These are phyloP conservation scores for Scleroderma bovista DNA, from an alignment of 768 basidiomycete genomes.

Conservation along the genomic window DNA sequence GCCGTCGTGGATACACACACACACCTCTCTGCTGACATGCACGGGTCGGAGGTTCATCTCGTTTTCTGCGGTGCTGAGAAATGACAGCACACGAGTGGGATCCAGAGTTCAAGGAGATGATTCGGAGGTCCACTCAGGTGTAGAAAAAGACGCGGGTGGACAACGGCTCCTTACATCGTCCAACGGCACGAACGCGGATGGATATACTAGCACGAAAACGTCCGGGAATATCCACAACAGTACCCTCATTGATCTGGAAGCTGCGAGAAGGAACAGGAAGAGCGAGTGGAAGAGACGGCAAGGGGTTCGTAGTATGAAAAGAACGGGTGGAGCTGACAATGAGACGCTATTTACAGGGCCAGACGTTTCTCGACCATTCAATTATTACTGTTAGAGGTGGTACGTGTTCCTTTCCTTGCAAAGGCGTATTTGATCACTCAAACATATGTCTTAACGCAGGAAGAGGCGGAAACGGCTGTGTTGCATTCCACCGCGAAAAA, in stretches of 20 bases:
- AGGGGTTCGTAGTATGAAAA: constrained; percentile 38
- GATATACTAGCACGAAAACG: neutral
- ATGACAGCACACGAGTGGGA: too few species aligned
- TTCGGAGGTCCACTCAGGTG: too few species aligned
- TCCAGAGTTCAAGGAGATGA: too few species aligned
- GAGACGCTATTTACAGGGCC: constrained; percentile 43
- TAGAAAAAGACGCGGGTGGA: too few species aligned
- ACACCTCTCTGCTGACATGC: too few species aligned
- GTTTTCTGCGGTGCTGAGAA: too few species aligned
- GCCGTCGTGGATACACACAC: too few species aligned
- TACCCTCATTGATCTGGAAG: neutral
- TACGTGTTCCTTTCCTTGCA: constrained; percentile 23
- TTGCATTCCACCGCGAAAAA: constrained; percentile 90
- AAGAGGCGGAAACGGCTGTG: constrained; percentile 85
- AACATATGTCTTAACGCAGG: constrained; percentile 38
- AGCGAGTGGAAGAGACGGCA: constrained; percentile 77
- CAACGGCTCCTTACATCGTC: neutral
- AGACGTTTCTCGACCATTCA: constrained; percentile 77
- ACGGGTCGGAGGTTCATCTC: too few species aligned
- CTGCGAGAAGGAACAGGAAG: constrained; percentile 36
- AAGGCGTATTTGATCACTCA: neutral
- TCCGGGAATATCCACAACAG: neutral
- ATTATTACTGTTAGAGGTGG: constrained; percentile 76
- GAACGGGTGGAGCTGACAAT: too few species aligned
- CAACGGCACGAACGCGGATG: neutral